phyloP scores from a whole-genome alignment of 1,284 basidiomycete species.

The Coniferiporia sulphurascens region DNA sequence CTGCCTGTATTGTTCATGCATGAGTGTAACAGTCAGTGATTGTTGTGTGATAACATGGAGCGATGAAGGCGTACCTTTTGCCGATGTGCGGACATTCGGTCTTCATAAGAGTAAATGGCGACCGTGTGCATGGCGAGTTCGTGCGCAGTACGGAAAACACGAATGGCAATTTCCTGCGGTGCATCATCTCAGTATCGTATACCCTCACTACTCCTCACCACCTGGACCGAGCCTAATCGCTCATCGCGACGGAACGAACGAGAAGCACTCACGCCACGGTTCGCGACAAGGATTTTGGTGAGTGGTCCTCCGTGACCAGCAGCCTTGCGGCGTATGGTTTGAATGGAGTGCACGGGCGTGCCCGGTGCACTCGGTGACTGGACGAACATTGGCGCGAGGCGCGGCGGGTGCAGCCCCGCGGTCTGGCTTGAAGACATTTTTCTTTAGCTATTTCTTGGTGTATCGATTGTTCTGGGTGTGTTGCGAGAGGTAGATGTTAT shows the following conservation, averaged over 20 bases:
- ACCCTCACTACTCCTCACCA: background rate
- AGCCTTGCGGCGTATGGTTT: conserved; percentile 86
- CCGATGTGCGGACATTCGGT: conserved; percentile 94
- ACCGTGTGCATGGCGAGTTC: conserved; percentile 99
- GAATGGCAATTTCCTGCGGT: conserved; percentile 93
- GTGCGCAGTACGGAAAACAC: conserved; percentile 97
- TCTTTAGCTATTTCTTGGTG: background rate
- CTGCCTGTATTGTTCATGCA: conserved; percentile 54
- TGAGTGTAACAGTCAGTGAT: background rate
- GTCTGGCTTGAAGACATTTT: conserved; percentile 20
- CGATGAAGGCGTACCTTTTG: conserved; percentile 70
- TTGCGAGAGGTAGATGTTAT: background rate
- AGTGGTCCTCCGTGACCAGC: conserved; percentile 88
- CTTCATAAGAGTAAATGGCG: conserved; percentile 97
- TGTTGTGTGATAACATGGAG: background rate
- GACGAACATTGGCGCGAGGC: conserved; percentile 66
- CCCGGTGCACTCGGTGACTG: conserved; percentile 69
- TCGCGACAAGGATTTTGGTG: conserved; percentile 93
- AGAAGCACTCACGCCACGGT: conserved; percentile 73
- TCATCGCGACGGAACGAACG: conserved; percentile 1
- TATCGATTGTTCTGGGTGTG: background rate
- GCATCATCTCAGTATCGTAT: background rate
- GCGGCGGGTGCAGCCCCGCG: conserved; percentile 59
- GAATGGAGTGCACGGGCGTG: conserved; percentile 83
- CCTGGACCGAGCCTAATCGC: background rate